Percentiles rank a stretch among this genome's conserved stretches.
Conservation (phyloP, 495 filamentous ascomycete genomes). For the Trichoderma reesei region DNA sequence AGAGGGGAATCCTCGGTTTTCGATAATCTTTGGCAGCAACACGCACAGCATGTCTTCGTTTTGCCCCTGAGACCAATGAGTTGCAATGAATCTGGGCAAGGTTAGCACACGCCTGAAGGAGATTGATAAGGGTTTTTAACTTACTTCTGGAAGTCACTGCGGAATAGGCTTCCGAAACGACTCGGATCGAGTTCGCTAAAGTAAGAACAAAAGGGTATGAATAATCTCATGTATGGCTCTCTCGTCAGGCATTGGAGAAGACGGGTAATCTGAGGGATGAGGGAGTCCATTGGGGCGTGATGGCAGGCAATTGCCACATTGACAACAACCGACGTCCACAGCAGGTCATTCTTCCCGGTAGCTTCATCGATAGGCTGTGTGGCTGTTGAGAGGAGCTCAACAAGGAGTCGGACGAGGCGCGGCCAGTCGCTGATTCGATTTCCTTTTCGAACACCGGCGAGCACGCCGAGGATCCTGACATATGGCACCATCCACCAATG, state of each 20-base stretch:
- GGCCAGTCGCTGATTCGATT: conserved; percentile 65
- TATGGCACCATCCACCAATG: conserved; percentile 40
- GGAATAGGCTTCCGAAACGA: conserved; percentile 64
- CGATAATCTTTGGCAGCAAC: conserved; percentile 56
- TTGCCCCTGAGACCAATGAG: conserved; percentile 54
- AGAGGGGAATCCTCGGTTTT: conserved; percentile 38
- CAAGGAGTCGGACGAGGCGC: conserved; percentile 45
- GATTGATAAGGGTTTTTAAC: conserved; percentile 8
- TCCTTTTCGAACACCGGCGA: conserved; percentile 68
- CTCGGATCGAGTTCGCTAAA: conserved; percentile 63
- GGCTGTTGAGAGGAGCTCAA: conserved; percentile 36
- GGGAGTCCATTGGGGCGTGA: conserved; percentile 67
- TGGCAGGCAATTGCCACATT: conserved; percentile 61
- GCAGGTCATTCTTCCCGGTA: conserved; percentile 31
- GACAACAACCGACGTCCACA: conserved; percentile 47
- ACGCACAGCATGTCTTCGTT: conserved; percentile 60
- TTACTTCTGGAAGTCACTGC: conserved; percentile 73
- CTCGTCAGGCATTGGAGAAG: conserved; percentile 55
- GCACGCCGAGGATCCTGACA: conserved; percentile 54
- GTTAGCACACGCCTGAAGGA: conserved; percentile 16
- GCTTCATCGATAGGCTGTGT: conserved; percentile 16
- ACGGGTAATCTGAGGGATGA: conserved; percentile 55
- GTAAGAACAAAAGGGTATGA: conserved; percentile 75
- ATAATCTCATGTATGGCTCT: conserved; percentile 53
- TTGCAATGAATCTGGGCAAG: conserved; percentile 51